These are phyloP conservation scores for Ajuga chamaepitys DNA, from an alignment of 257 asterid species.

Conservation along the genomic window DNA sequence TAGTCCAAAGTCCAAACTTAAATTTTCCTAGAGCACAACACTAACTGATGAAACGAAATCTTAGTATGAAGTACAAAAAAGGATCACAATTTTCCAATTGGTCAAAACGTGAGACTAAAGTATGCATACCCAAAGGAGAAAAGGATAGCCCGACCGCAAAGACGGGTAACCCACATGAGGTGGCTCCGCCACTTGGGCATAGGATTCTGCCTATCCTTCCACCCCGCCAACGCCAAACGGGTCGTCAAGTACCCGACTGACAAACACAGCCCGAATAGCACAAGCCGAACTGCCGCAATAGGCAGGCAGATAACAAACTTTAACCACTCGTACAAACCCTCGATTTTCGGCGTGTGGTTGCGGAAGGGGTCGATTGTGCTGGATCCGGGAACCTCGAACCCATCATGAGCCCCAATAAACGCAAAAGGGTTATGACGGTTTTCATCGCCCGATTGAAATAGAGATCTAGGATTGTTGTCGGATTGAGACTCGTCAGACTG, in stretches of 20 bases:
- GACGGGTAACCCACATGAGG: constrained; percentile 83
- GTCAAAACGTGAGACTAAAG: neutral
- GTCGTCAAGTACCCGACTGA: constrained; percentile 64
- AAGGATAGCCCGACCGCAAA: constrained; percentile 66
- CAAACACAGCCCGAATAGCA: constrained; percentile 59
- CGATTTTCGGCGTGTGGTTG: constrained; percentile 53
- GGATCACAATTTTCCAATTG: neutral
- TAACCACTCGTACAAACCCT: constrained; percentile 86
- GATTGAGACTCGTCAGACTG: constrained; percentile 14
- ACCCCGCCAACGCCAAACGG: constrained; percentile 52
- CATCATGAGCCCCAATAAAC: constrained; percentile 52
- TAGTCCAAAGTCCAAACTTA: neutral
- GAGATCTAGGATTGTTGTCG: neutral
- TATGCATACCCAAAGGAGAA: constrained; percentile 76
- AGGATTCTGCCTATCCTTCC: constrained; percentile 77
- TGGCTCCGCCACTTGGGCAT: constrained; percentile 87
- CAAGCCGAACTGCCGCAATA: constrained; percentile 50
- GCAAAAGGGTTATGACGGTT: constrained; percentile 38
- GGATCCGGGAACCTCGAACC: constrained; percentile 57
- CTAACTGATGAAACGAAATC: neutral
- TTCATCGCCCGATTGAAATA: constrained; percentile 22
- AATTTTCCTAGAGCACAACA: neutral
- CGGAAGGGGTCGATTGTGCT: constrained; percentile 74
- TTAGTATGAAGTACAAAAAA: neutral
- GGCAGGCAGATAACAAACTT: constrained; percentile 79